Evolutionary conservation across 208 protist species (phyloP), one percentile per base, ranked within the genome.

Genomic region (Wallacemonas sp.): DNA sequence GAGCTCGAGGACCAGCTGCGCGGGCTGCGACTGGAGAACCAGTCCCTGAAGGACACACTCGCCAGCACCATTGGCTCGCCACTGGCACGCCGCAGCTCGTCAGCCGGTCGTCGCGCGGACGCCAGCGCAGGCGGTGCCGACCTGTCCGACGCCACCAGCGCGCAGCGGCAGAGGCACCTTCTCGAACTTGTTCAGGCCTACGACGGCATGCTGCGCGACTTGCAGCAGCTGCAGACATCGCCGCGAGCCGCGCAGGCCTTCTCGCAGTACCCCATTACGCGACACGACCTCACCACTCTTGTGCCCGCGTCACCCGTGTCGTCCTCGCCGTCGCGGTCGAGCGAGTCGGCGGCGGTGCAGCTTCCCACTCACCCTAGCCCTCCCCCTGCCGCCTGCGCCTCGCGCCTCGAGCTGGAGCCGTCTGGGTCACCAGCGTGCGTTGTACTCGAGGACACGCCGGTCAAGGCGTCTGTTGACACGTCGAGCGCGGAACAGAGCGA

Each of bases 41-140:
- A 59, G n/a, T 65, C 70, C 23, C 61, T 79, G 59, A 70, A 75
- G 28, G 50, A 12, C 3, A 64, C 66, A 2, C 31, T 77, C 49
- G 39, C 64, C 0, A 61, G 20, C 23, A 32, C 36, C 38, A 18
- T 66, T 55, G 36, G 61, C 42, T 18, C 64, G 26, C 42, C 65
- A 42, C 1, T 29, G 0, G 4, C 29, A 0, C 48, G 26, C 11
- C 49, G n/a, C 26, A 0, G 0, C 18, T 16, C 44, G 11, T 25
- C 44, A 23, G 5, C 12, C 7, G 1, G 20, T 16, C 14, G 14
- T 41, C 36, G 36, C 7, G 36, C 36, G 11, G 44, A 49, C 44
- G 44, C 18, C 20, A 49, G 20, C 44, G 18, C 5, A n/a, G n/a
- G n/a, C n/a, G n/a, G n/a, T n/a, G n/a, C n/a, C n/a, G n/a, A n/a